Evolutionary conservation across 257 asterid species (phyloP), one percentile per base, ranked within the genome.

Genomic region (Thymus mandschuricus): DNA sequence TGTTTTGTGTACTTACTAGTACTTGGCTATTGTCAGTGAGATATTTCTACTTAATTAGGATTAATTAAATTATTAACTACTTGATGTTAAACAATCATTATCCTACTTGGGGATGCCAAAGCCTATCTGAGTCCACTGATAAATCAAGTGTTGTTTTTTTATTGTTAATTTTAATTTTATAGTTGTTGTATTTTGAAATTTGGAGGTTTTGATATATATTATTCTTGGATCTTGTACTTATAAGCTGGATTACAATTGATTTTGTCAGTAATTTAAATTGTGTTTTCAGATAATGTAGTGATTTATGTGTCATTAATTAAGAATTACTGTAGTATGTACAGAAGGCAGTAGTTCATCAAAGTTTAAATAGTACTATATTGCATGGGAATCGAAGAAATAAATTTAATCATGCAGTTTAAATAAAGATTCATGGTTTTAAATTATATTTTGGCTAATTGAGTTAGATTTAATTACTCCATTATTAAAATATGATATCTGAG

Each of bases 181-280:
- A 50, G 58, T 31, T 5, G 28, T 12, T 5, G 8, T 31, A 58
- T 57, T 29, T 58, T 34, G 40, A 58, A 58, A 58, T 31, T 31
- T 57, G 3, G n/a, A 56, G 61, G 61, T 58, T 8, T 31, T 59
- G 13, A 27, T 59, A 11, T 5, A 58, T 33, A 10, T 43, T 12
- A 3, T 31, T 49, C 44, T 64, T 64, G 76, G 76, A 55, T 70
- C 72, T 34, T 76, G 75, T 62, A 34, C 54, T 51, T 38, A 38
- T 38, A 15, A 52, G 33, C 52, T 51, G 72, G 75, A 15, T 29
- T 59, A 34, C 66, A 60, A 50, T 31, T 50, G 6, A 8, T 60
- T 60, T 51, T 61, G 31, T 75, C 6, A 61, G 60, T 69, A 68
- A 58, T 3, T 35, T 38, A 50, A 1, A 44, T 44, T 66, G 55